Conservation (phyloP, 2,329 filamentous ascomycete species). For the Chaetomium sp. region DNA sequence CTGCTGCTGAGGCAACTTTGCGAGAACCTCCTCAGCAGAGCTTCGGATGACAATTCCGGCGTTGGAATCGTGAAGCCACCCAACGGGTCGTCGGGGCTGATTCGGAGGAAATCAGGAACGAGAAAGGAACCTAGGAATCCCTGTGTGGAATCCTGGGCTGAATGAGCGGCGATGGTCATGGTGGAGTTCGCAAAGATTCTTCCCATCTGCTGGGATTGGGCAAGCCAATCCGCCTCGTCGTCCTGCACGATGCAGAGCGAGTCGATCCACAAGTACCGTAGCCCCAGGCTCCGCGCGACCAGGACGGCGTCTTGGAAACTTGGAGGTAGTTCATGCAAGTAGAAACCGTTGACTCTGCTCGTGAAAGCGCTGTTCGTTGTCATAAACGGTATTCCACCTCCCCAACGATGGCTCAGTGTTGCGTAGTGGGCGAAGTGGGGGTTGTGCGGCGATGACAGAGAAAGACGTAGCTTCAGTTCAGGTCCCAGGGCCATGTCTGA, state of each 20-base stretch:
- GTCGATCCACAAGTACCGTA: constrained; percentile 3
- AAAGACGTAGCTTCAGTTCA: not conserved
- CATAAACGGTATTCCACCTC: not conserved
- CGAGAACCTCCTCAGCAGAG: not conserved
- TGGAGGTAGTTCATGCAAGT: not conserved
- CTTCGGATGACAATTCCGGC: not conserved
- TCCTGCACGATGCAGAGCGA: not conserved
- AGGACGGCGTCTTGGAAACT: not conserved
- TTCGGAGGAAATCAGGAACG: not conserved
- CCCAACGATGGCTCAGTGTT: not conserved
- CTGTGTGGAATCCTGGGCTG: not conserved
- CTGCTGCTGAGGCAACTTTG: not conserved
- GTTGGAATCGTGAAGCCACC: not conserved
- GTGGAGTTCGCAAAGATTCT: not conserved
- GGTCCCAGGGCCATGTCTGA: not conserved
- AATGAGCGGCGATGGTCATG: not conserved
- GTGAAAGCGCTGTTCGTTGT: not conserved
- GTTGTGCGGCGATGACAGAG: not conserved
- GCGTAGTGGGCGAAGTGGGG: not conserved
- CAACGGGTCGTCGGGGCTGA: not conserved
- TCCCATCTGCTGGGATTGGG: not conserved
- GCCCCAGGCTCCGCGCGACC: not conserved
- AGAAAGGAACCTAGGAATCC: not conserved
- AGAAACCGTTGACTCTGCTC: not conserved
- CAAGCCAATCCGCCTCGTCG: not conserved